phyloP scores from a whole-genome alignment of 2,329 filamentous ascomycete genomes.

The Arthrobotrys sphaeroides region DNA sequence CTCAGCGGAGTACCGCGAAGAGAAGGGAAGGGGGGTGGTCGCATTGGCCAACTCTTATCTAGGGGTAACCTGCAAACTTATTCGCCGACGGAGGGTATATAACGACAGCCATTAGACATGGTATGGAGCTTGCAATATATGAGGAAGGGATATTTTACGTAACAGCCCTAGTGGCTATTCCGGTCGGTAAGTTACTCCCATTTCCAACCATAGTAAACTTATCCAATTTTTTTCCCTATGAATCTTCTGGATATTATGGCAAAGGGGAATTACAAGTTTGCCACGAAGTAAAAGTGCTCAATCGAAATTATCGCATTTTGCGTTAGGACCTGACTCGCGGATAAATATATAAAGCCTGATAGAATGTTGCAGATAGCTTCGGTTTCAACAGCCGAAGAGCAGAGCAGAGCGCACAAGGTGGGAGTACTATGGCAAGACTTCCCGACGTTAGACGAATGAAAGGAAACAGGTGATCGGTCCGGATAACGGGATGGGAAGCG shows the following conservation, averaged over 20 bases:
- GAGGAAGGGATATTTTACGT: slow-evolving; percentile 3
- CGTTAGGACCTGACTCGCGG: slow-evolving; percentile 1
- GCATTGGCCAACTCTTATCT: slow-evolving; percentile 12
- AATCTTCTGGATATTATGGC: background rate
- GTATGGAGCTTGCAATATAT: background rate
- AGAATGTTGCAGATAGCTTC: background rate
- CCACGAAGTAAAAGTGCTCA: background rate
- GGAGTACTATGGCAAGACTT: slow-evolving; percentile 12
- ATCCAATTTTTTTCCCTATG: background rate
- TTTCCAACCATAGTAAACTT: too few species aligned
- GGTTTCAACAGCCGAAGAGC: slow-evolving; percentile 30
- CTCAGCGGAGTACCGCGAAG: background rate
- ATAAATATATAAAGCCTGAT: slow-evolving; percentile 38
- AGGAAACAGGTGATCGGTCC: background rate
- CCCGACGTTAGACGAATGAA: background rate
- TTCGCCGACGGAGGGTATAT: slow-evolving; percentile 7
- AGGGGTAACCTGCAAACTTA: background rate
- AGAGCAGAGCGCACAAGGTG: background rate
- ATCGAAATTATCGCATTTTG: background rate
- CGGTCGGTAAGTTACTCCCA: background rate
- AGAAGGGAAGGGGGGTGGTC: background rate
- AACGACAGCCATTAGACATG: too few species aligned
- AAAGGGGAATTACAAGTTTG: background rate
- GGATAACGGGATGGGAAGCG: background rate
- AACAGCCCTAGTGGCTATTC: background rate